Evolutionary conservation across 108 stramenopile genomes (phyloP).

Genomic region (Bacterosira constricta): DNA sequence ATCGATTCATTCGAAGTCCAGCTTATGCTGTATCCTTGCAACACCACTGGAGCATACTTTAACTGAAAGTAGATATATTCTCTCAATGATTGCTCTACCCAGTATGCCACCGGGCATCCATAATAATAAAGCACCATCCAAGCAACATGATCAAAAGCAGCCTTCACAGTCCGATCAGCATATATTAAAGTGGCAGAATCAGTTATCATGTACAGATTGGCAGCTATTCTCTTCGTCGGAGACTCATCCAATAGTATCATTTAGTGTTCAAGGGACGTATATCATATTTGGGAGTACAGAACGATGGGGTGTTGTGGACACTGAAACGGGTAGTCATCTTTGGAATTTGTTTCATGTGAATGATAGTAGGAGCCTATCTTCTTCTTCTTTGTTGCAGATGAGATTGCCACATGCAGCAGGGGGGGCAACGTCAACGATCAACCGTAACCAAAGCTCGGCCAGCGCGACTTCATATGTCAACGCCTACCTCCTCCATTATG

Average conservation of each 20-base stretch:
- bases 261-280: background rate
- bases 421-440: background rate
- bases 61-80: background rate
- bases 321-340: background rate
- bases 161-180: background rate
- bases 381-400: no score
- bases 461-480: background rate
- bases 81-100: conserved; percentile 1
- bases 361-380: background rate
- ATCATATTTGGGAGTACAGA: conserved; percentile 15
- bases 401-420: no score
- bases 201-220: background rate
- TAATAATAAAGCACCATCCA: background rate
- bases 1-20: background rate
- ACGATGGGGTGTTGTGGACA: background rate
- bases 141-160: background rate
- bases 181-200: conserved; percentile 1
- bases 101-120: background rate
- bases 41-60: background rate
- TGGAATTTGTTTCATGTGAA: background rate
- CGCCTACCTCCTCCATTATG: conserved; percentile 1
- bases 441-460: background rate
- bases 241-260: conserved; percentile 4
- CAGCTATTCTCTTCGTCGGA: conserved; percentile 12
- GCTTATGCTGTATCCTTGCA: no score